A percentile compares a stretch with the other conserved stretches of the same genome.
Evolutionary conservation across 345 rosid genomes (phyloP).

Genomic region (Orychophragmus violaceus): DNA sequence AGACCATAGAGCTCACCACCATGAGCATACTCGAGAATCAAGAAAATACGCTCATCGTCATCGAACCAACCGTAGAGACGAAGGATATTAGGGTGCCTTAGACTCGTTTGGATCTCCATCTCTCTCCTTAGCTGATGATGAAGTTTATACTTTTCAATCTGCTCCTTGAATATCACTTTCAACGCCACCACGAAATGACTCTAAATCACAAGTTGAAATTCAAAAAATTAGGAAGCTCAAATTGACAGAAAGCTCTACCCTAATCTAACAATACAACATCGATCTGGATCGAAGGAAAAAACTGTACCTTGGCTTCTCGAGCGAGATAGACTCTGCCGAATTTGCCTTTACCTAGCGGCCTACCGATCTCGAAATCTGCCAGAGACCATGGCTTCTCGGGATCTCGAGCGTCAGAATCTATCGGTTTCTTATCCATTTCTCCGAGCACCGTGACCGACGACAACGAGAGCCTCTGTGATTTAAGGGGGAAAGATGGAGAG

Average conservation of each 20-base stretch:
- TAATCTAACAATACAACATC: not conserved
- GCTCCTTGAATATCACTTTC: slow-evolving; percentile 83
- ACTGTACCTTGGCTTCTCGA: slow-evolving; percentile 58
- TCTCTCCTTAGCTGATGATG: slow-evolving; percentile 85
- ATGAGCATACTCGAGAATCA: slow-evolving; percentile 94
- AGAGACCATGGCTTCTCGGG: slow-evolving; percentile 49
- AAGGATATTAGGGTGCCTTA: slow-evolving; percentile 65
- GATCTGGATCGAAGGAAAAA: not conserved
- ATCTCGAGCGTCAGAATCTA: not conserved
- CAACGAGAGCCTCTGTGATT: not conserved
- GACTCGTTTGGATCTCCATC: slow-evolving; percentile 77
- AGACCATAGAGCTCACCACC: slow-evolving; percentile 77
- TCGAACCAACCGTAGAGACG: slow-evolving; percentile 92
- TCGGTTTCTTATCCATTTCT: slow-evolving; percentile 18
- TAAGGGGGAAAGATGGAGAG: not conserved
- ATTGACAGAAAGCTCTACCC: not conserved
- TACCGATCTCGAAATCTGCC: slow-evolving; percentile 81
- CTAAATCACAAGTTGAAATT: not conserved
- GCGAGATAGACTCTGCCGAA: slow-evolving; percentile 92
- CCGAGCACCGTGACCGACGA: not conserved
- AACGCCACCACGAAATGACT: slow-evolving; percentile 53
- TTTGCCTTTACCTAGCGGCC: slow-evolving; percentile 82
- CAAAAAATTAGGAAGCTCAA: not conserved
- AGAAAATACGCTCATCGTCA: slow-evolving; percentile 60
- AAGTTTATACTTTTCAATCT: slow-evolving; percentile 72